Base-by-base conservation (phyloP, 129 eudicot genomes). In the Rutidosis leptorrhynchoides region DNA sequence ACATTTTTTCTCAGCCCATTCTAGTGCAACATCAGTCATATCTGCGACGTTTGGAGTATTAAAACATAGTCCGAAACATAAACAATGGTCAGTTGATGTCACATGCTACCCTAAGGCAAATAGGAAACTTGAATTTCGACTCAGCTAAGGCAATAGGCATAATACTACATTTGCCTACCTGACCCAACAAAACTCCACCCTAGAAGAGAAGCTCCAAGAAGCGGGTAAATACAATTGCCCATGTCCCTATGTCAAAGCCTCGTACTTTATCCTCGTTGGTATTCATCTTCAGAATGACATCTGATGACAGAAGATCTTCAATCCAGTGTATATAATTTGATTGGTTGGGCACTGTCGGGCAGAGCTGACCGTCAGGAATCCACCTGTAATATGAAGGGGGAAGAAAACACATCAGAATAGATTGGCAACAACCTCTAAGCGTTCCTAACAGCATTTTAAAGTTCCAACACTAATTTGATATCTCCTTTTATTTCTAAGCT, bases 331-430 rank as follows among this genome's bases (percentile, higher is more conserved):
- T 92, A 70, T 92, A 92, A 68, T 92, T 92, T 4, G 88, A 88
- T 75, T 96, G 83, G 79, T 92, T 92, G 49, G 98, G 98, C 75
- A 92, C 91, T 6, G 98, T 92, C 26, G 98, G 98, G 71, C 98
- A 92, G 15, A 92, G 90, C 80, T 92, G 96, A 71, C 98, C 98
- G 78, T 92, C 98, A 40, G 96, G 96, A 67, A 92, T 92, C 98
- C 96, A 92, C 98, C 98, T 92, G 17, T 37, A 19, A n/a, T n/a
- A 40, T 45, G 22, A 21, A 6, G 56, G n/a, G n/a, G n/a, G n/a
- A n/a, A n/a, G n/a, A n/a, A n/a, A n/a, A n/a, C n/a, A n/a, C n/a
- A n/a, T n/a, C n/a, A n/a, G n/a, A n/a, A n/a, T n/a, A n/a, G n/a
- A n/a, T n/a, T n/a, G n/a, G n/a, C n/a, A n/a, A n/a, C n/a, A n/a